phyloP scores from a whole-genome alignment of 495 filamentous ascomycete genomes.

The Pyrenopolyporus hunteri region DNA sequence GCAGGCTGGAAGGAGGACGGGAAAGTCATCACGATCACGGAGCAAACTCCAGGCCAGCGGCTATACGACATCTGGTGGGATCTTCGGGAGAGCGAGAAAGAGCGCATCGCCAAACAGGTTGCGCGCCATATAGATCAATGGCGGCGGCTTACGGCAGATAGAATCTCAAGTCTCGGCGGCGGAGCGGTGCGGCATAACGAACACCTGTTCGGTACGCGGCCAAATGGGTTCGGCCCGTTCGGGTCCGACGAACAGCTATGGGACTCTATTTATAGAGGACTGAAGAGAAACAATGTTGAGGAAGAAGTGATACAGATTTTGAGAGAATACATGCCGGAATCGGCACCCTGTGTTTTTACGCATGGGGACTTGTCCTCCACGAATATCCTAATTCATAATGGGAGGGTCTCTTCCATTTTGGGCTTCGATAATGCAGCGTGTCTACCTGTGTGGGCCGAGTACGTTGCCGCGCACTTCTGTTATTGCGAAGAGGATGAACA shows the following conservation, averaged over 20 bases:
- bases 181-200: conserved; percentile 23
- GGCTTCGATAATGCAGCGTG: conserved; percentile 37
- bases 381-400: conserved; percentile 29
- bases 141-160: conserved; percentile 21
- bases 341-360: conserved; percentile 34
- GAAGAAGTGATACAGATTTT: conserved; percentile 15
- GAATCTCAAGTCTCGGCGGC: conserved; percentile 27
- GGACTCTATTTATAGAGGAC: conserved; percentile 13
- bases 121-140: conserved; percentile 22
- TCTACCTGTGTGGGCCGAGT: conserved; percentile 38
- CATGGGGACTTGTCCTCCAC: conserved; percentile 36
- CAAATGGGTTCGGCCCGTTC: conserved; percentile 31
- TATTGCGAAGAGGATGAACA: conserved; percentile 37
- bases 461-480: conserved; percentile 36
- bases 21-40: conserved; percentile 35
- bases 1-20: conserved; percentile 38
- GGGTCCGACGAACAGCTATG: conserved; percentile 28
- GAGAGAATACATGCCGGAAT: conserved; percentile 34
- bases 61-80: conserved; percentile 41
- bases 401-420: conserved; percentile 25
- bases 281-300: conserved; percentile 13
- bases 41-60: conserved; percentile 21
- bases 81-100: conserved; percentile 12
- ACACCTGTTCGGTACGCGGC: conserved; percentile 25
- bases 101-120: conserved; percentile 31